Evolutionary conservation across 106 monocot genomes (phyloP).

Genomic region (Dendrobium catenatum): DNA sequence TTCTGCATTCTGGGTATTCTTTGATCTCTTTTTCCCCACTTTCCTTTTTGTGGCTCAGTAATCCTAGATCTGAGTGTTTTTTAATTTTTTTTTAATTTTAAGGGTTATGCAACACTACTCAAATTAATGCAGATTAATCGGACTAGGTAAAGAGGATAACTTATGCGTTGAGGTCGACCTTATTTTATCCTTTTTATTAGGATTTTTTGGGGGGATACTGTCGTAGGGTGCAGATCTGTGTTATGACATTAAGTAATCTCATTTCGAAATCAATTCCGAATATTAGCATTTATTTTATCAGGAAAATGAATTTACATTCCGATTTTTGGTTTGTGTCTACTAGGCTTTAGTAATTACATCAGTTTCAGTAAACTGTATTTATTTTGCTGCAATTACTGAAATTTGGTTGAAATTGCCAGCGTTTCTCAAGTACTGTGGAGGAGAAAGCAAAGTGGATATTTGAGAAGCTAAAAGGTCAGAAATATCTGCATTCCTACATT

Average conservation of each 20-base stretch:
- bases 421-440: conserved; percentile 83
- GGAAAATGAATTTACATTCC: too few species aligned
- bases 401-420: conserved; percentile 34
- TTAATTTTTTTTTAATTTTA: neutral
- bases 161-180: neutral
- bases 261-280: neutral
- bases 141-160: neutral
- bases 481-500: neutral
- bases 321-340: neutral
- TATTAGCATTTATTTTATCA: neutral
- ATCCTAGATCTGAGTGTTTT: neutral
- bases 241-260: neutral
- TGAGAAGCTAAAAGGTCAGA: conserved; percentile 88
- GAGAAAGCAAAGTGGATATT: conserved; percentile 98
- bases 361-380: neutral
- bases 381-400: conserved; percentile 3
- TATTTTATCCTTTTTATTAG: neutral
- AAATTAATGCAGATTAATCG: neutral
- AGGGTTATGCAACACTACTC: too few species aligned
- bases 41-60: neutral
- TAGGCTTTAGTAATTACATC: neutral
- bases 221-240: neutral
- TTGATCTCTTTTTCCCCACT: neutral
- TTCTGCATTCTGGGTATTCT: neutral
- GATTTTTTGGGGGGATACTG: neutral